Conservation (phyloP, 1,284 basidiomycete species). For the Coriolopsis trogii region DNA sequence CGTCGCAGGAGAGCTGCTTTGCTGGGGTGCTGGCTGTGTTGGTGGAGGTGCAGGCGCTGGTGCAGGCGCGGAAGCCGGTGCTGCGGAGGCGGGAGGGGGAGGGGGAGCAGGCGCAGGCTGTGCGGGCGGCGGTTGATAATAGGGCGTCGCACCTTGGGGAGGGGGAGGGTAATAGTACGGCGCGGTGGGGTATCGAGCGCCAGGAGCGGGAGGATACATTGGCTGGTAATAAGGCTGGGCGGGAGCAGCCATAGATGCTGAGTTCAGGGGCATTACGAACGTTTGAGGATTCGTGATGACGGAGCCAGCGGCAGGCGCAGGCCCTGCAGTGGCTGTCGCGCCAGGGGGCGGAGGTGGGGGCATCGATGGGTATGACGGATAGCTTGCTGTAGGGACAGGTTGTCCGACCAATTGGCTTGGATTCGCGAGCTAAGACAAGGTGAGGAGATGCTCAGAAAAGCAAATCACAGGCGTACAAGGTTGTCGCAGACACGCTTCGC, state of each 20-base stretch:
- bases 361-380: slow-evolving; percentile 33
- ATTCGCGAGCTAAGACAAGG: slow-evolving; percentile 58
- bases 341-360: slow-evolving; percentile 30
- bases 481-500: slow-evolving; percentile 78
- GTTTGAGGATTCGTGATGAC: slow-evolving; percentile 70
- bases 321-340: slow-evolving; percentile 27
- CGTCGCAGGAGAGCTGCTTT: slow-evolving; percentile 3
- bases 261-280: slow-evolving; percentile 67
- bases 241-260: slow-evolving; percentile 34
- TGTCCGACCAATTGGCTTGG: slow-evolving; percentile 65
- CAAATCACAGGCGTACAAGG: slow-evolving; percentile 49
- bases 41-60: slow-evolving; percentile 17
- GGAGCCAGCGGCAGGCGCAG: slow-evolving; percentile 31
- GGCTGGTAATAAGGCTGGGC: slow-evolving; percentile 47
- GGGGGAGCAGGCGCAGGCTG: slow-evolving; percentile 23
- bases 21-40: slow-evolving; percentile 22
- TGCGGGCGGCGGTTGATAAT: slow-evolving; percentile 37
- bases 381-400: slow-evolving; percentile 59
- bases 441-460: slow-evolving; percentile 11
- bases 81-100: no score
- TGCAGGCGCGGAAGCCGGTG: slow-evolving; percentile 29
- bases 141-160: slow-evolving; percentile 36
- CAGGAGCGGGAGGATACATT: slow-evolving; percentile 38
- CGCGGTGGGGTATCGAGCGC: slow-evolving; percentile 54
- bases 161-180: slow-evolving; percentile 60